Conservation (phyloP, 192 early-diverging fungal genomes). For the Coemansia brasiliensis region DNA sequence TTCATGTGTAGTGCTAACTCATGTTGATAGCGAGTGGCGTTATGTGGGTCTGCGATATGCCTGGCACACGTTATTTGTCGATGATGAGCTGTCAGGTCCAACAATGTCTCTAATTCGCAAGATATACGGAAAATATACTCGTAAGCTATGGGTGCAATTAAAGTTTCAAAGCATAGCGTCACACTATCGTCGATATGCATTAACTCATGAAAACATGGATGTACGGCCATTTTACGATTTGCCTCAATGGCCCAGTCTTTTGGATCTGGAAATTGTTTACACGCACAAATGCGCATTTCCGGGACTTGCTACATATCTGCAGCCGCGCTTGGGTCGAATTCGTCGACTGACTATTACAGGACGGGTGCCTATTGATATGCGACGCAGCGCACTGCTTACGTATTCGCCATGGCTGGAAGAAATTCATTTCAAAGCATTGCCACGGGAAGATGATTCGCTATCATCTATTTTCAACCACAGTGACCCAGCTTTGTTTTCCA, state of each 20-base stretch:
- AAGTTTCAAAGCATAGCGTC: slow-evolving; percentile 36
- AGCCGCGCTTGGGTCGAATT: slow-evolving; percentile 35
- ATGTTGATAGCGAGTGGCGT: slow-evolving; percentile 42
- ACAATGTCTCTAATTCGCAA: slow-evolving; percentile 12
- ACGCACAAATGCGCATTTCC: slow-evolving; percentile 53
- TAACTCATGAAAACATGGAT: slow-evolving; percentile 30
- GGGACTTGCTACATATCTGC: slow-evolving; percentile 37
- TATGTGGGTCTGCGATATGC: slow-evolving; percentile 29
- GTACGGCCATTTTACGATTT: slow-evolving; percentile 45
- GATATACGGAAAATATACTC: slow-evolving; percentile 23
- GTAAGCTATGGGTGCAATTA: slow-evolving; percentile 34
- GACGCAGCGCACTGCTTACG: slow-evolving; percentile 33
- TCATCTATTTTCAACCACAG: slow-evolving; percentile 17
- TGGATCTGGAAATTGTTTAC: slow-evolving; percentile 42
- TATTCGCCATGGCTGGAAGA: slow-evolving; percentile 15
- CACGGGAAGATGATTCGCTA: slow-evolving; percentile 29
- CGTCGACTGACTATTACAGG: slow-evolving; percentile 29
- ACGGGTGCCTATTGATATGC: slow-evolving; percentile 49
- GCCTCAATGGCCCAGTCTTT: slow-evolving; percentile 23
- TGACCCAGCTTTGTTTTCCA: slow-evolving; percentile 26
- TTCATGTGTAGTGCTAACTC: slow-evolving; percentile 15
- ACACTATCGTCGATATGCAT: slow-evolving; percentile 40
- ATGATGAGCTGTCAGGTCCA: slow-evolving; percentile 6
- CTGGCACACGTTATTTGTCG: slow-evolving; percentile 45
- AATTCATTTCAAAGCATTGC: slow-evolving; percentile 27